Percentiles rank a stretch among this genome's conserved stretches.
Evolutionary conservation across 1,139 yeast species (phyloP).

Genomic region (Zhuliangozyma parablackwelliae): DNA sequence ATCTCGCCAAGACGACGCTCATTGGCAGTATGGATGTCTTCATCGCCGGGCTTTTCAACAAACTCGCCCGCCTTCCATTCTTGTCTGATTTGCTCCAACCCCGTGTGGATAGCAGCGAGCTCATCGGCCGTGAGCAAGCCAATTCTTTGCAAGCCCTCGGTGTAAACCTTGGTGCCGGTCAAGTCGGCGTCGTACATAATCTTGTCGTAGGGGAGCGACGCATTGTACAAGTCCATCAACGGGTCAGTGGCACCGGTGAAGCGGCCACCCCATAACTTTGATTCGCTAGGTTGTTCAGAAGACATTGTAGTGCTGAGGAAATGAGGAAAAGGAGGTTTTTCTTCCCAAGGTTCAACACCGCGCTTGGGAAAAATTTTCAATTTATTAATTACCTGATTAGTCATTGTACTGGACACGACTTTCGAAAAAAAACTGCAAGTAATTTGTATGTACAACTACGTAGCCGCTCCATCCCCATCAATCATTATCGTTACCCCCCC

Average conservation of each 20-base stretch:
- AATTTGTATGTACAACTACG: too few relatives aligned
- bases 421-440: too few relatives aligned
- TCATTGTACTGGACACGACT: too few relatives aligned
- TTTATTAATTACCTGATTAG: background rate
- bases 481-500: background rate
- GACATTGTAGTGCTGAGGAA: conserved; percentile 9
- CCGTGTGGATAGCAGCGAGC: conserved; percentile 72
- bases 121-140: conserved; percentile 73
- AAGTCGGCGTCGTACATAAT: conserved; percentile 92
- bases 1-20: conserved; percentile 96
- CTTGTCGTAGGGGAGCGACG: conserved; percentile 92
- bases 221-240: conserved; percentile 93
- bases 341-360: background rate
- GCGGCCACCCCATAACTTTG: conserved; percentile 96
- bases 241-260: conserved; percentile 97
- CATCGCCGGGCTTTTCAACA: conserved; percentile 88
- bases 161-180: conserved; percentile 90
- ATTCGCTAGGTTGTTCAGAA: conserved; percentile 45
- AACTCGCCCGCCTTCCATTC: conserved; percentile 82
- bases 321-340: background rate
- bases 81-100: conserved; percentile 60
- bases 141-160: conserved; percentile 76
- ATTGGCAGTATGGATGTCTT: conserved; percentile 97
- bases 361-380: background rate
- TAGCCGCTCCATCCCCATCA: too few relatives aligned